Percentiles rank a stretch among this genome's conserved stretches.
Conservation (phyloP, 768 basidiomycete species). For the Gloeophyllum trabeum region DNA sequence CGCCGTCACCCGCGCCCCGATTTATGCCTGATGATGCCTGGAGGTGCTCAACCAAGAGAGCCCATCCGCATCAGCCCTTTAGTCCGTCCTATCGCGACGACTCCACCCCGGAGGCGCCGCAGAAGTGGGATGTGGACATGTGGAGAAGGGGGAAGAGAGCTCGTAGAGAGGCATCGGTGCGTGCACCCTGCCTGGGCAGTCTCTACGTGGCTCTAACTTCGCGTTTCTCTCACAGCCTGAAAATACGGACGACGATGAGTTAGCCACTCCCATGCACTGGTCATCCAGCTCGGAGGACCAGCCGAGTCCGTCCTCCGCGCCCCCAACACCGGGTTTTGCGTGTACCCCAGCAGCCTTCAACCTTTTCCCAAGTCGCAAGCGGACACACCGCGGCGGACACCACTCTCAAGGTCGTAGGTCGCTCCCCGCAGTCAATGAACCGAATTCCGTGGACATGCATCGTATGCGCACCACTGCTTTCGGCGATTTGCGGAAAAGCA, state of each 20-base stretch:
- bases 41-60: constrained; percentile 37
- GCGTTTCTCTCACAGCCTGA: too few relatives aligned
- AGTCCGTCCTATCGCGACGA: constrained; percentile 22
- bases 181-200: too few relatives aligned
- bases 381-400: constrained; percentile 3
- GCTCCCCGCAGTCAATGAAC: constrained; percentile 5
- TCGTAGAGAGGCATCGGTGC: constrained; percentile 35
- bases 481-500: constrained; percentile 49
- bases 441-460: constrained; percentile 18
- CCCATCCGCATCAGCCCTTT: constrained; percentile 27
- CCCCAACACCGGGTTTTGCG: constrained; percentile 10
- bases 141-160: constrained; percentile 46
- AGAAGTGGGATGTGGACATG: constrained; percentile 40
- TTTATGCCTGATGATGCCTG: constrained; percentile 24
- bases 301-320: constrained; percentile 5
- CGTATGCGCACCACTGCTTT: constrained; percentile 53
- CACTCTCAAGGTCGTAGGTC: constrained; percentile 3
- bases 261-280: too few relatives aligned
- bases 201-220: too few relatives aligned
- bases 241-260: too few relatives aligned
- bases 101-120: constrained; percentile 17
- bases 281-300: too few relatives aligned
- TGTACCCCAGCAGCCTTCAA: constrained; percentile 21
- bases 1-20: constrained; percentile 21
- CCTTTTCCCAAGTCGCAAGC: constrained; percentile 15